These are phyloP conservation scores for Murraya koenigii DNA, from an alignment of 345 rosid genomes.

Conservation along the genomic window DNA sequence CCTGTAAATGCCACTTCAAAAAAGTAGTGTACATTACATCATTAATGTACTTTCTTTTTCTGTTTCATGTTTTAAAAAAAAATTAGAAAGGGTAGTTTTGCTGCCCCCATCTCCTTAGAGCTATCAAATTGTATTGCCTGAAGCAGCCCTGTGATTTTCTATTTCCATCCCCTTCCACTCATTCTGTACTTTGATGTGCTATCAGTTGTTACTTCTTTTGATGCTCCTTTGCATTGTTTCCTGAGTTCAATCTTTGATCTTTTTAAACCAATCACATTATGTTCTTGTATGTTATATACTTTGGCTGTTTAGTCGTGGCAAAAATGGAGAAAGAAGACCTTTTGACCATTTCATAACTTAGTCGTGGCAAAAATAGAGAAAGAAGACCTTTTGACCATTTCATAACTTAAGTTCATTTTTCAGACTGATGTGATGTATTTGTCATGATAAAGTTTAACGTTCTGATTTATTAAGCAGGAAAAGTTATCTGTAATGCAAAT, in stretches of 20 bases:
- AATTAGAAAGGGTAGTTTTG: neutral
- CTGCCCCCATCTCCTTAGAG: neutral
- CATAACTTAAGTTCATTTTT: neutral
- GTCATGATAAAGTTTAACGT: neutral
- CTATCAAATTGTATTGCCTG: neutral
- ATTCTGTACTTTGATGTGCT: neutral
- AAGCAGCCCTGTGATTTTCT: neutral
- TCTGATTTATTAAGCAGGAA: conserved; percentile 44
- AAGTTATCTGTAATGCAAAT: conserved; percentile 44
- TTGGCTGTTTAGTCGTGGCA: conserved; percentile 11
- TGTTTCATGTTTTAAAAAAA: neutral
- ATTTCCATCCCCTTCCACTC: neutral
- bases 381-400: neutral
- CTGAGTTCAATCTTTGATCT: neutral
- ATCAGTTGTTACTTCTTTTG: neutral
- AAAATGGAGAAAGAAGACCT: no score
- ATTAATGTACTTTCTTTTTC: neutral
- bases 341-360: no score
- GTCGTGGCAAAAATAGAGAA: neutral
- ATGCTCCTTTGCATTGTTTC: neutral
- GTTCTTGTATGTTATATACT: neutral
- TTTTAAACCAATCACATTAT: neutral
- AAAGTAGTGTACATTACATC: neutral
- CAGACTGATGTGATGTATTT: neutral
- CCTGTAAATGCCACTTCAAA: neutral